Base-by-base conservation (phyloP, 805 yeast species). In the Lipomyces oligophaga region DNA sequence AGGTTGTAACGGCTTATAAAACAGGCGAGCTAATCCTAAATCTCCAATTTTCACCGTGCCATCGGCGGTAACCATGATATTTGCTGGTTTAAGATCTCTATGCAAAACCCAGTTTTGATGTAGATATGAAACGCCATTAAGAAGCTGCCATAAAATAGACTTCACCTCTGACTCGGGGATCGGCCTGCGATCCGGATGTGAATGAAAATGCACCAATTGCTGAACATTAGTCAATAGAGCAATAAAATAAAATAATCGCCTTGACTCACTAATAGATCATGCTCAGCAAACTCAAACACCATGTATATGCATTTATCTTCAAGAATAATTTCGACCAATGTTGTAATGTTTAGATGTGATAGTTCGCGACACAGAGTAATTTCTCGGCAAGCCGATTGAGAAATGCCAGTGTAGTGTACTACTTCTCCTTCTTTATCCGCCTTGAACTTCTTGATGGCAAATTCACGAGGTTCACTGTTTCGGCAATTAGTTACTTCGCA, bases 51-150 rank as follows among this genome's bases (percentile, higher is more conserved):
- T 93, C 16, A 90, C 93, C n/a, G 80, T 79, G 0, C 98, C 98
- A 48, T 77, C 79, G 6, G 81, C 75, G 0, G 96, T 80, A 0
- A 90, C 95, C 97, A 90, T 93, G 55, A 93, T 90, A 67, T 90
- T 90, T 1, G 98, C 98, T 1, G 99, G 99, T 61, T 93, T 93
- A 54, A 93, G 73, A 67, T 93, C 99, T 52, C 99, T 74, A 66
- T 93, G 99, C 41, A 93, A 70, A 2, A 93, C 81, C 97, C 98
- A 93, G 66, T 93, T 90, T 64, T 88, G 90, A 66, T 93, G 99
- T 34, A 93, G 67, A 61, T 82, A 93, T 0, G 88, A 79, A 1
- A 93, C 89, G 3, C 98, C 99, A 59, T 85, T 85, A 22, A 93
- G 65, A 3, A 94, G 82, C 67, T 93, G 99, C 88, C 93, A 88